phyloP scores from a whole-genome alignment of 1,139 yeast species.

The Candida tetrigidarum region DNA sequence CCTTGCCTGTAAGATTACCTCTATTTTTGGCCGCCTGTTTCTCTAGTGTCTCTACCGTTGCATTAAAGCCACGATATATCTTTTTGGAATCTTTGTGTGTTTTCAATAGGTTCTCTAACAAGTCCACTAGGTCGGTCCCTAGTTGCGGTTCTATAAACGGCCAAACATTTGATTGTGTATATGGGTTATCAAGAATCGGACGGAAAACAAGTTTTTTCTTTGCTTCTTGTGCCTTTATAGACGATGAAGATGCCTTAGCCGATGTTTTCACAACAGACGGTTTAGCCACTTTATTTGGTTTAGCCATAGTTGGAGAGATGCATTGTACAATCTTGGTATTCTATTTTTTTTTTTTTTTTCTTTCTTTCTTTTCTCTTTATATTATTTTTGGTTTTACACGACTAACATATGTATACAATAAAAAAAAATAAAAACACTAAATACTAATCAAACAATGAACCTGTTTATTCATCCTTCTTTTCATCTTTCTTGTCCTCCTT shows the following conservation, averaged over 20 bases:
- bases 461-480: too few species aligned
- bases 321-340: too few species aligned
- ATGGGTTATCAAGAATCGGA: constrained; percentile 65
- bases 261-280: constrained; percentile 6
- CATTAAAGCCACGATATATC: constrained; percentile 56
- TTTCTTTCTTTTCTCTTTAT: too few species aligned
- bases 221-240: constrained; percentile 45
- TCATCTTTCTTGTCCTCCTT: neutral
- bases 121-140: constrained; percentile 43
- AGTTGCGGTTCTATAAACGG: constrained; percentile 49
- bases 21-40: constrained; percentile 38
- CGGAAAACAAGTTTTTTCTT: constrained; percentile 58
- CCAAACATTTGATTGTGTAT: constrained; percentile 53
- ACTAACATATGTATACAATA: neutral
- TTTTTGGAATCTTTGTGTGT: constrained; percentile 25
- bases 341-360: too few species aligned
- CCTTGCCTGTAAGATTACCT: constrained; percentile 16
- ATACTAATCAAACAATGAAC: neutral
- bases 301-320: too few species aligned
- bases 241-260: constrained; percentile 42
- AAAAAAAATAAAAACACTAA: too few species aligned
- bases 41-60: constrained; percentile 54
- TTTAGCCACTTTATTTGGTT: constrained; percentile 4
- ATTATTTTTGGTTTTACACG: neutral
- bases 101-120: constrained; percentile 39